Evolutionary conservation across 1,284 basidiomycete genomes (phyloP), one percentile per base, ranked within the genome.

Genomic region (Pseudozyma hubeiensis): DNA sequence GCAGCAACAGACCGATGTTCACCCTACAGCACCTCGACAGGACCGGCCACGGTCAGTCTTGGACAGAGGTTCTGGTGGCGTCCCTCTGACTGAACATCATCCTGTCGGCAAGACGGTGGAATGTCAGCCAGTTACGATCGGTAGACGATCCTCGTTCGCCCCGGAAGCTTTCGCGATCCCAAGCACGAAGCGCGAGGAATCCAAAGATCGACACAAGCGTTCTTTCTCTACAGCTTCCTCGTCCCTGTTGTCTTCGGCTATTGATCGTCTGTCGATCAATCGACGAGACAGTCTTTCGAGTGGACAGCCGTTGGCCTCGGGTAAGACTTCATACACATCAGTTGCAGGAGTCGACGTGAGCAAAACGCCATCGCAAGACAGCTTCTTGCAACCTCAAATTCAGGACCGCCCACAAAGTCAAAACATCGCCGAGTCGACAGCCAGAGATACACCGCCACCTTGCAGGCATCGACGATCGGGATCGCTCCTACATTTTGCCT

Each of bases 391-490:
- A 24, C 24, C 24, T 24, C 24, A 24, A 24, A 24, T 24, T 24
- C 24, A 24, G 24, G 24, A 24, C 24, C 24, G 24, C 24, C 24
- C 31, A n/a, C 30, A 16, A 5, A 5, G n/a, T 24, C 17, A 47
- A 31, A 34, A 40, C 24, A 33, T 9, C 17, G 31, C 16, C 40
- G 29, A 16, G 14, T 9, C 35, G 30, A 33, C 43, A 3, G 19
- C 35, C 4, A 39, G 14, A 3, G 17, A 33, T 13, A 17, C 39
- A 10, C 7, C 35, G 37, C 24, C 55, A 13, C 6, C 33, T 5
- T 19, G 49, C 0, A 64, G 50, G 13, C 64, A 67, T 35, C 52
- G 64, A 7, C 70, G 70, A 17, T 73, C 70, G 1, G 56, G 64
- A 17, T 73, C 70, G 1, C 9, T 67, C 0, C 9, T 73, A 33